phyloP scores from a whole-genome alignment of 2,329 filamentous ascomycete genomes.

The Xylariaceae sp. region DNA sequence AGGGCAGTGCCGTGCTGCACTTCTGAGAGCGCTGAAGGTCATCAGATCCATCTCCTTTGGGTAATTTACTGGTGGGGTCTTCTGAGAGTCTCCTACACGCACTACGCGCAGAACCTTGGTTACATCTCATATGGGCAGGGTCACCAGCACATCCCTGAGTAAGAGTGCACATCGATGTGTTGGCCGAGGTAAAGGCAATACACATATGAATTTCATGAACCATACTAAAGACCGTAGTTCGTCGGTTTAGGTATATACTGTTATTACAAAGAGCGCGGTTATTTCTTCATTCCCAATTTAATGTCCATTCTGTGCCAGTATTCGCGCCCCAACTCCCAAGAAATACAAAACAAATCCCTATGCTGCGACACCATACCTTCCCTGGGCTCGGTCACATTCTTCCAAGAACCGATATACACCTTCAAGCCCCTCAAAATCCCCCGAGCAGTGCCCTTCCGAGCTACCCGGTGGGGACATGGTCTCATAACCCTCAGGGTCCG shows the following conservation, averaged over 20 bases:
- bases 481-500: slow-evolving; percentile 42
- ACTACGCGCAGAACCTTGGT: too few relatives aligned
- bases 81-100: too few relatives aligned
- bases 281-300: slow-evolving; percentile 8
- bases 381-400: slow-evolving; percentile 45
- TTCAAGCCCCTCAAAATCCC: slow-evolving; percentile 50
- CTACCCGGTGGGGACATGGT: slow-evolving; percentile 44
- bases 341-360: slow-evolving; percentile 7
- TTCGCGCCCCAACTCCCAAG: slow-evolving; percentile 5
- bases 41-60: too few relatives aligned
- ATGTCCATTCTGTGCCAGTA: background rate
- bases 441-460: slow-evolving; percentile 40
- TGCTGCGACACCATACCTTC: slow-evolving; percentile 2
- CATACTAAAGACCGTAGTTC: slow-evolving; percentile 3
- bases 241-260: slow-evolving; percentile 2
- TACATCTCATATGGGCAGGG: too few relatives aligned
- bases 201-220: slow-evolving; percentile 13
- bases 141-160: too few relatives aligned
- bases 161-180: background rate
- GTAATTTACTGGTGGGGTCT: too few relatives aligned
- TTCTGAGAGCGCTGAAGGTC: too few relatives aligned
- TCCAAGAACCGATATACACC: slow-evolving; percentile 55
- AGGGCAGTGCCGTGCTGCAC: too few relatives aligned
- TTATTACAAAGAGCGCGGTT: slow-evolving; percentile 18
- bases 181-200: background rate